Evolutionary conservation across 768 basidiomycete species (phyloP).

Genomic region (Leccinum boreale): DNA sequence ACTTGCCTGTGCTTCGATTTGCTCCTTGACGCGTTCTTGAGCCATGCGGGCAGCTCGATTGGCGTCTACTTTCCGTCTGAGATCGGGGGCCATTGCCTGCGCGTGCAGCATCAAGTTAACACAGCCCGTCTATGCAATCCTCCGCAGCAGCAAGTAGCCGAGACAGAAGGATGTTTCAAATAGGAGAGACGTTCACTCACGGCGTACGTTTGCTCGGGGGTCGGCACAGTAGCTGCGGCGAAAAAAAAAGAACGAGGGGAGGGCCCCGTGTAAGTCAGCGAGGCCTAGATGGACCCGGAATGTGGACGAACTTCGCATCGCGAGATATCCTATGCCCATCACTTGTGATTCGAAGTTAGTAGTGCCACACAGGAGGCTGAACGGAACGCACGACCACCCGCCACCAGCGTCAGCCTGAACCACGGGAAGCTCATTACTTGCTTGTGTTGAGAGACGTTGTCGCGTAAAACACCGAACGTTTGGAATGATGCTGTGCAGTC

Average conservation of each 20-base stretch:
- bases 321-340: conserved; percentile 51
- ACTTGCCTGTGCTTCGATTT: conserved; percentile 52
- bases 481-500: conserved; percentile 13
- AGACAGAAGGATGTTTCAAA: neutral
- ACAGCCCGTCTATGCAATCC: neutral
- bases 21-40: conserved; percentile 52
- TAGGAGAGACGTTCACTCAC: conserved; percentile 18
- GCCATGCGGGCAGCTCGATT: conserved; percentile 49
- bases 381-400: conserved; percentile 45
- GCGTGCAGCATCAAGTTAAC: conserved; percentile 1
- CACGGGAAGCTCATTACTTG: conserved; percentile 55
- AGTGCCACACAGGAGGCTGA: neutral
- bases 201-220: conserved; percentile 35
- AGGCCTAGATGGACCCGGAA: neutral
- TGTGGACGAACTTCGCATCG: conserved; percentile 53
- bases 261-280: conserved; percentile 2
- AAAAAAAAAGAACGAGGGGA: neutral
- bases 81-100: conserved; percentile 63
- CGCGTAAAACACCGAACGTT: neutral
- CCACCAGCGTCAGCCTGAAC: conserved; percentile 47
- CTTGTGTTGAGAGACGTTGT: neutral
- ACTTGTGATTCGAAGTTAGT: conserved; percentile 35
- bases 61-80: conserved; percentile 61
- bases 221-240: conserved; percentile 32
- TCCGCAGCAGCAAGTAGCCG: neutral